phyloP scores from a whole-genome alignment of 1,139 yeast genomes.

The Groenewaldozyma sp. region DNA sequence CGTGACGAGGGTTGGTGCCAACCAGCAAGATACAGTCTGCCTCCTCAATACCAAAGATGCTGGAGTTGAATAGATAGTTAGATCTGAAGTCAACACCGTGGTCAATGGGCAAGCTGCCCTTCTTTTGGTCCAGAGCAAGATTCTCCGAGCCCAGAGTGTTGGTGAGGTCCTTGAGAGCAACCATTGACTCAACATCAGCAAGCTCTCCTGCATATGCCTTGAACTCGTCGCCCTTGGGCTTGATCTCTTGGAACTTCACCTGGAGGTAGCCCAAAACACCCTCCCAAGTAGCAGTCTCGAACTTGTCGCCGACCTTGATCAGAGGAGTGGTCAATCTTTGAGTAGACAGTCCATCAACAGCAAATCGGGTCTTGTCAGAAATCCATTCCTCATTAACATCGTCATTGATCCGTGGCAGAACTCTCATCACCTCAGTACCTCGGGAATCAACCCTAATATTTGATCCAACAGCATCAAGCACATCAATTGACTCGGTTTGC shows the following conservation, averaged over 20 bases:
- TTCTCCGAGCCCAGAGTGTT: slow-evolving; percentile 77
- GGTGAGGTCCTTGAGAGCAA: slow-evolving; percentile 69
- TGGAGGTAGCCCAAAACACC: slow-evolving; percentile 70
- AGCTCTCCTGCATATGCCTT: slow-evolving; percentile 80
- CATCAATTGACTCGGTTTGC: slow-evolving; percentile 83
- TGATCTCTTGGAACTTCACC: slow-evolving; percentile 47
- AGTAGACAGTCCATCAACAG: slow-evolving; percentile 78
- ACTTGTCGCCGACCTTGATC: slow-evolving; percentile 60
- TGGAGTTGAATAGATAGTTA: slow-evolving; percentile 71
- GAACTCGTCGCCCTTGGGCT: slow-evolving; percentile 62
- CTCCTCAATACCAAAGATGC: slow-evolving; percentile 71
- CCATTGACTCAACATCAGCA: slow-evolving; percentile 75
- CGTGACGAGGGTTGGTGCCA: slow-evolving; percentile 85
- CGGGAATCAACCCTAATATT: slow-evolving; percentile 78
- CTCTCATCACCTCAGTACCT: slow-evolving; percentile 85
- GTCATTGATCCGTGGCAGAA: slow-evolving; percentile 77
- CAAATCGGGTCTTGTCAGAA: slow-evolving; percentile 78
- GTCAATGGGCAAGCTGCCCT: slow-evolving; percentile 48
- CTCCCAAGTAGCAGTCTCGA: slow-evolving; percentile 80
- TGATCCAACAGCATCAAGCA: slow-evolving; percentile 75
- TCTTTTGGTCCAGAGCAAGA: slow-evolving; percentile 60
- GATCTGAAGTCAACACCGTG: slow-evolving; percentile 71
- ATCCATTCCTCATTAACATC: slow-evolving; percentile 91
- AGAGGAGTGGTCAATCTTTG: slow-evolving; percentile 82
- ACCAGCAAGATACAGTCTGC: slow-evolving; percentile 73